Evolutionary conservation across 208 protist genomes (phyloP), one percentile per base, ranked within the genome.

Genomic region (Naegleria fowleri): DNA sequence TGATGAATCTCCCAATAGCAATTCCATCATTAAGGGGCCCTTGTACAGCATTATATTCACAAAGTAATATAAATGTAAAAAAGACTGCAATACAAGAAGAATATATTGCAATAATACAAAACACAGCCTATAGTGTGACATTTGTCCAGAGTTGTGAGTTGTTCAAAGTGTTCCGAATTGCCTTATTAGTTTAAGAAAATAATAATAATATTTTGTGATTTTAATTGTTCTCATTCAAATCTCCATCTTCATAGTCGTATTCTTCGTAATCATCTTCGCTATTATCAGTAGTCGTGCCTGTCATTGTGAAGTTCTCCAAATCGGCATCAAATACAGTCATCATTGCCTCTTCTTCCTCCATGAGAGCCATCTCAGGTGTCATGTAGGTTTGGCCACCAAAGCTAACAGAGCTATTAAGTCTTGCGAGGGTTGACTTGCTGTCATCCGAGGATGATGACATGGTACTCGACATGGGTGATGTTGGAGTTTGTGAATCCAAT

Each of bases 161-260:
- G n/a, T n/a, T n/a, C n/a, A n/a, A n/a, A n/a, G n/a, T n/a, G n/a
- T n/a, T n/a, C n/a, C n/a, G n/a, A n/a, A n/a, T n/a, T n/a, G n/a
- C n/a, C n/a, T n/a, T n/a, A n/a, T n/a, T n/a, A n/a, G n/a, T n/a
- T n/a, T n/a, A n/a, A n/a, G n/a, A n/a, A n/a, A n/a, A n/a, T n/a
- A n/a, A n/a, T n/a, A n/a, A n/a, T n/a, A n/a, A n/a, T n/a, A n/a
- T n/a, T n/a, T n/a, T n/a, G n/a, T n/a, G n/a, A n/a, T n/a, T n/a
- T n/a, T n/a, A 48, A 48, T 48, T 48, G 7, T 48, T 48, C 7
- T 48, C 43, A 7, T 48, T 48, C 95, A 43, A 97, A 97, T 67
- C 55, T 29, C 22, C 55, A 67, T 67, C 55, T 67, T 67, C 55
- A 15, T 67, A 15, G 22, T 67, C 55, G 13, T 67, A 15, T 1